phyloP scores from a whole-genome alignment of 1,139 yeast genomes.

The Barnettozyma hawaiiensis region DNA sequence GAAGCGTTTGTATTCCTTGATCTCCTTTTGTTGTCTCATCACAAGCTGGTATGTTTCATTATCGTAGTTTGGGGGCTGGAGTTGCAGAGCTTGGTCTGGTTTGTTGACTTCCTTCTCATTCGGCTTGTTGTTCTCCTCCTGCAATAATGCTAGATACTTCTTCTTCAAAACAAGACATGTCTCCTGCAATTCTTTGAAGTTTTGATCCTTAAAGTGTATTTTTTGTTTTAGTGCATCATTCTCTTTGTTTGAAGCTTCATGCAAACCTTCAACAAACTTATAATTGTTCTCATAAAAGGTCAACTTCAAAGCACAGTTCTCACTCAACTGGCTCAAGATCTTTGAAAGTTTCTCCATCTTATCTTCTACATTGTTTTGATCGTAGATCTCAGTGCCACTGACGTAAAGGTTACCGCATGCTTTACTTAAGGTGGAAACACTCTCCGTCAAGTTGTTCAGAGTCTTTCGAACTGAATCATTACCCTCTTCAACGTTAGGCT shows the following conservation, averaged over 20 bases:
- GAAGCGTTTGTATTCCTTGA: constrained; percentile 21
- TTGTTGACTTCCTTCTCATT: background rate
- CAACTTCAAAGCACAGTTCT: constrained; percentile 17
- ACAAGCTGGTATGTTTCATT: constrained; percentile 9
- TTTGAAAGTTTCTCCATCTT: constrained; percentile 7
- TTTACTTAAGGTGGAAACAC: constrained; percentile 9
- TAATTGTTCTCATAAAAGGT: constrained; percentile 20
- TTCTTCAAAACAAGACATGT: constrained; percentile 5
- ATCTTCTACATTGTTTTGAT: background rate
- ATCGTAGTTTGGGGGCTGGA: background rate
- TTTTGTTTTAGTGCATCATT: constrained; percentile 5
- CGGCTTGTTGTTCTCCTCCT: background rate
- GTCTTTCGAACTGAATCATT: background rate
- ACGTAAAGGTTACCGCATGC: constrained; percentile 12
- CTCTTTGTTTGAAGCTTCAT: constrained; percentile 15
- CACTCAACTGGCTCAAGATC: constrained; percentile 12
- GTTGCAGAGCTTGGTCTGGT: constrained; percentile 3
- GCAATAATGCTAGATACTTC: background rate
- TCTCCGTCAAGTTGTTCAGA: constrained; percentile 1
- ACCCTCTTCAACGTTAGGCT: background rate
- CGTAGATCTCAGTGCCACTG: background rate
- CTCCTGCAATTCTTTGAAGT: constrained; percentile 3
- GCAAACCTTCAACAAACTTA: constrained; percentile 17
- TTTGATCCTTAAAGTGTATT: background rate
- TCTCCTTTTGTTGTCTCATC: constrained; percentile 16